Percentiles rank a stretch among this genome's conserved stretches.
Evolutionary conservation across 306 rosid species (phyloP).

Genomic region (Cucumis melo): DNA sequence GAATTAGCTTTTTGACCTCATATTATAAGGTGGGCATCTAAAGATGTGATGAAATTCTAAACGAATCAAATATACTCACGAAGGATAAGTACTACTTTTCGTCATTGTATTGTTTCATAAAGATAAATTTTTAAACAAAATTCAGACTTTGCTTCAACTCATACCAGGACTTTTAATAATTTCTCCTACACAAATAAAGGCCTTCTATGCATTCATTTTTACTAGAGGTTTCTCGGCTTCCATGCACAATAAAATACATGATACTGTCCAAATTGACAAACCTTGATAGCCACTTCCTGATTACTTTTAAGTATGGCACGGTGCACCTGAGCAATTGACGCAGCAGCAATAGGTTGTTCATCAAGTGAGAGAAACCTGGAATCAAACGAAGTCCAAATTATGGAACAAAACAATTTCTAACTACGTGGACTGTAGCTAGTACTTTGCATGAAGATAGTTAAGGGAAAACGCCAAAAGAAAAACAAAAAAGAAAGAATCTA

Average conservation of each 20-base stretch:
- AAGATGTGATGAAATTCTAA: neutral
- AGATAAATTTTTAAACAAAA: neutral
- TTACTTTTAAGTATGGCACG: slow-evolving; percentile 49
- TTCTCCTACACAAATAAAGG: neutral
- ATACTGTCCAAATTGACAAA: slow-evolving; percentile 19
- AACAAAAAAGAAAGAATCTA: neutral
- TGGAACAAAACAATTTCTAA: neutral
- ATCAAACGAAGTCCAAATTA: neutral
- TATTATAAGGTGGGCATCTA: neutral
- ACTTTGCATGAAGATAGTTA: neutral
- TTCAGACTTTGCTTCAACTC: neutral
- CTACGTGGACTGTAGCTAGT: neutral
- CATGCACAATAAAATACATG: neutral
- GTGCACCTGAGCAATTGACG: slow-evolving; percentile 94
- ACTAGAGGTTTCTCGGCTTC: neutral
- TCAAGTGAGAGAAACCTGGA: slow-evolving; percentile 66
- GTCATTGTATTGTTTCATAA: neutral
- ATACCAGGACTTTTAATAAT: neutral
- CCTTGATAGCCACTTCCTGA: slow-evolving; percentile 86
- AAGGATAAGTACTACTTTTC: neutral
- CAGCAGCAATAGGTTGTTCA: slow-evolving; percentile 79
- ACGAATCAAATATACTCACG: neutral
- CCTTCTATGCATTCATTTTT: neutral
- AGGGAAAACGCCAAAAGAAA: neutral
- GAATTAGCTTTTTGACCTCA: neutral